Base-by-base conservation (phyloP, 768 basidiomycete genomes). In the Lactifluus pinguis region DNA sequence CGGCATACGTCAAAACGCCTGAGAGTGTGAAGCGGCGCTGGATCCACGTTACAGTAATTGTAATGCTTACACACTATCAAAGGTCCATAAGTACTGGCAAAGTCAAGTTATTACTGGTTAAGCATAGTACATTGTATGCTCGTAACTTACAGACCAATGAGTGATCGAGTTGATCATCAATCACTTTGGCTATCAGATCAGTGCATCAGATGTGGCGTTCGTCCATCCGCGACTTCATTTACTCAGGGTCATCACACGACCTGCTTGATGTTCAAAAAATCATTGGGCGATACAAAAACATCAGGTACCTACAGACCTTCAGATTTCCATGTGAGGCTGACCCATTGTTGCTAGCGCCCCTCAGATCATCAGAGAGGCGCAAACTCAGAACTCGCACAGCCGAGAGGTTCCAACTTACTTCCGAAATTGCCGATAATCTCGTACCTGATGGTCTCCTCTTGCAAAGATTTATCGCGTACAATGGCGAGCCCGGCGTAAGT, bases 201-300 rank as follows among this genome's bases (percentile, higher is more conserved):
- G 30, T 11, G 5, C 19, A 9, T 17, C n/a, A 6, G 14, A 38
- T 19, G 25, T 53, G 39, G 3, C 36, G 38, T 48, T 48, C 19
- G 15, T 29, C 17, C n/a, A 25, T 32, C 9, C 21, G 3, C 14
- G 8, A 36, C 34, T 36, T 30, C 5, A 34, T 57, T 34, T 9
- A 34, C 32, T 4, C 9, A 25, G 39, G 32, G 39, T 39, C 14
- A 25, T 49, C 41, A 38, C 45, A 21, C 45, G 32, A 47, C 52
- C 39, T 25, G 21, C 14, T n/a, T n/a, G 8, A 89, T 89, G 88
- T 91, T 91, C 80, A 90, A 91, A 70, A 91, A 89, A 72, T 83
- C 87, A 10, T 69, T 85, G 7, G 76, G 79, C 53, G 82, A 81
- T 60, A 67, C 83, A 55, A 91, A 91, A 69, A 89, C 87, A 0